Conservation (phyloP, 441 rosid species). For the Brassica balearica region DNA sequence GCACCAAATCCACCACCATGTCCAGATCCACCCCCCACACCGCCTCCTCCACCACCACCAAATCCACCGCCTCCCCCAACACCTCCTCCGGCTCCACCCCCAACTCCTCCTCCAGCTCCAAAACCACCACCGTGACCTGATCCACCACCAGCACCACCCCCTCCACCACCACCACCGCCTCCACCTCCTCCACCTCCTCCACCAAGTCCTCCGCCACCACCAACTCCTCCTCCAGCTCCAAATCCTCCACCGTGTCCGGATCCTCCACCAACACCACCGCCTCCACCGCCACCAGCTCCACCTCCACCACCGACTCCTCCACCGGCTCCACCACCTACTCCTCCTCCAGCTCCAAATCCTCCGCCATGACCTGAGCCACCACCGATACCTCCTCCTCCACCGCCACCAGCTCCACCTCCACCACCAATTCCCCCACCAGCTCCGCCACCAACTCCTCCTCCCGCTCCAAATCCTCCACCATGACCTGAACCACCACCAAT, state of each 20-base stretch:
- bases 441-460: conserved; percentile 50
- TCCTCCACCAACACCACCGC: conserved; percentile 54
- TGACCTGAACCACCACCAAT: conserved; percentile 44
- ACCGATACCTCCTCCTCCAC: conserved; percentile 49
- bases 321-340: conserved; percentile 43
- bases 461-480: conserved; percentile 54
- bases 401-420: conserved; percentile 48
- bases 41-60: conserved; percentile 41
- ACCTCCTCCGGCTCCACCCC: conserved; percentile 45
- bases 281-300: conserved; percentile 52
- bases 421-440: conserved; percentile 46
- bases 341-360: conserved; percentile 49
- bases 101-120: conserved; percentile 50
- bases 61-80: conserved; percentile 43
- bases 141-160: conserved; percentile 45
- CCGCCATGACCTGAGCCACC: conserved; percentile 47
- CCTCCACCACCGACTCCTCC: conserved; percentile 52
- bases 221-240: conserved; percentile 47
- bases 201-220: conserved; percentile 47
- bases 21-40: not conserved
- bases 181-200: conserved; percentile 45
- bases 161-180: conserved; percentile 41
- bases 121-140: conserved; percentile 51
- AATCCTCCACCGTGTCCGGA: conserved; percentile 53
- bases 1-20: conserved; percentile 13